Evolutionary conservation across 352 stramenopile genomes (phyloP), one percentile per base, ranked within the genome.

Genomic region (Globisporangium orthogonon): DNA sequence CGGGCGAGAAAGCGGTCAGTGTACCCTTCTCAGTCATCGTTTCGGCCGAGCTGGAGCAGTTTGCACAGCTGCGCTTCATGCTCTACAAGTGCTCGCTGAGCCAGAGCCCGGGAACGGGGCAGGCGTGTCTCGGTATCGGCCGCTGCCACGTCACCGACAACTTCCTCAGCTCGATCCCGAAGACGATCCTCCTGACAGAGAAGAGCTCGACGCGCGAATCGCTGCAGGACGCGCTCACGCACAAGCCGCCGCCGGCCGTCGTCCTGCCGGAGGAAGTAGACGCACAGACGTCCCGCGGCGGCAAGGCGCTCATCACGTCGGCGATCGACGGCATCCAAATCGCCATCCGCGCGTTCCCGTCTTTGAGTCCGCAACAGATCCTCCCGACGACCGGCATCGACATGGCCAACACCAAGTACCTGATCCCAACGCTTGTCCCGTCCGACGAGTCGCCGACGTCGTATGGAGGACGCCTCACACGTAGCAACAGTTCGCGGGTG

Each of bases 331-430:
- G 56, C 2, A 69, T 83, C 35, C 71, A 80, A 31, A 49, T 90
- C 11, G 62, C 83, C 14, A 73, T 88, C 14, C 75, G 82, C 46
- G 69, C 72, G 3, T 87, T 87, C 55, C 71, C 54, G 14, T 81
- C 77, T 1, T 35, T 86, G 14, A 17, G 66, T 1, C 73, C 70
- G 1, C 77, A 90, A 62, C 56, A 59, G 14, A 61, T 90, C 1
- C 69, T 90, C 11, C 70, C 70, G 1, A 87, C 79, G 0, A 83
- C 74, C 1, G 76, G 79, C 1, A 66, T 89, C 10, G 78, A 90
- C 53, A 89, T 89, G 73, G 83, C 83, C 15, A 79, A 81, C 54
- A 52, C 78, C 51, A 92, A 92, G 57, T 92, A 83, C 59, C 61
- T 92, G 18, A 73, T 92, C 23, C 79, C 83, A 2, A 90, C 83